Conservation (phyloP, 2,329 filamentous ascomycete species). For the Dryadomyces quercivorus region DNA sequence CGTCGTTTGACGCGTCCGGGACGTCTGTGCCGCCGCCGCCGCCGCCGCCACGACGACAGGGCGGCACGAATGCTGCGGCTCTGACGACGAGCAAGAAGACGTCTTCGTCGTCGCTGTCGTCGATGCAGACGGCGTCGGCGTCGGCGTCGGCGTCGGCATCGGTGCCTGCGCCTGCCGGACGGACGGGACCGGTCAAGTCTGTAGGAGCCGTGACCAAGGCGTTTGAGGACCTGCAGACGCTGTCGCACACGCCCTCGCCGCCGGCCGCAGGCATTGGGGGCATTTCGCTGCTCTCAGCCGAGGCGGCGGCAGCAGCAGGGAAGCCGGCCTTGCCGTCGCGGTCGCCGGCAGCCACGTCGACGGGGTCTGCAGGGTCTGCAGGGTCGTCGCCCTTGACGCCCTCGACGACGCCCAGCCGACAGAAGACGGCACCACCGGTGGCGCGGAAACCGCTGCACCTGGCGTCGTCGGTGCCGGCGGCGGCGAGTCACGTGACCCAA, state of each 20-base stretch:
- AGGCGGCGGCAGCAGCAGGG: not conserved
- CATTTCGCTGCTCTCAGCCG: not conserved
- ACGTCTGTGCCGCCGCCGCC: slow-evolving; percentile 31
- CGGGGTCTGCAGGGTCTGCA: no score
- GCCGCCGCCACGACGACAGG: slow-evolving; percentile 13
- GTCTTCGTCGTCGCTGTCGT: slow-evolving; percentile 20
- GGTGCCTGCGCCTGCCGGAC: not conserved
- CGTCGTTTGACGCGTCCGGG: slow-evolving; percentile 12
- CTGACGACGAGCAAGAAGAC: slow-evolving; percentile 4
- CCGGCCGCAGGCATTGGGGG: not conserved
- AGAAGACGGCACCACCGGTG: slow-evolving; percentile 40
- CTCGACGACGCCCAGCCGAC: not conserved
- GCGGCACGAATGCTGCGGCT: slow-evolving; percentile 2
- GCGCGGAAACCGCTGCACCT: slow-evolving; percentile 53
- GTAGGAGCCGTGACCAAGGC: slow-evolving; percentile 8
- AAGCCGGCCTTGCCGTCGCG: slow-evolving; percentile 7
- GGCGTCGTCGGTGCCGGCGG: slow-evolving; percentile 19
- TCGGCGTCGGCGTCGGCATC: not conserved
- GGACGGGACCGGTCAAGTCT: not conserved
- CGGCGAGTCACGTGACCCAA: slow-evolving; percentile 2
- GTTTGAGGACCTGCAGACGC: slow-evolving; percentile 7
- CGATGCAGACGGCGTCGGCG: slow-evolving; percentile 21
- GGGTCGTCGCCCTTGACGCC: no score
- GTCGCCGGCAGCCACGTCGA: slow-evolving; percentile 4
- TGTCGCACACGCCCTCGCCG: not conserved